These are phyloP conservation scores for Bruguiera gymnorhiza DNA, from an alignment of 345 rosid species.

Conservation along the genomic window DNA sequence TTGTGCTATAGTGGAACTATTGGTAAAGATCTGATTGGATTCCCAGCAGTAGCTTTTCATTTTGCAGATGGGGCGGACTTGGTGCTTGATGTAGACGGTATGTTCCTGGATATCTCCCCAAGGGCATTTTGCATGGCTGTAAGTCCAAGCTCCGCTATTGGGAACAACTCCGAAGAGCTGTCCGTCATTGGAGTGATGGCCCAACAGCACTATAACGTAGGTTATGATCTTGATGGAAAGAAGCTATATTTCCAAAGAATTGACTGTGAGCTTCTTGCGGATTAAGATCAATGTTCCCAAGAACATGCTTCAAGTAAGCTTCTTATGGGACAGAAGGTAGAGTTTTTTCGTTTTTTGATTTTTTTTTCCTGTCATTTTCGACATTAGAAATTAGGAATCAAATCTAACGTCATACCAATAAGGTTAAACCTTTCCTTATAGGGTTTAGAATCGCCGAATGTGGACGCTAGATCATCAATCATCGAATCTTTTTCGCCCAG, in stretches of 20 bases:
- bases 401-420: too few species aligned
- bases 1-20: slow-evolving; percentile 43
- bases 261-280: slow-evolving; percentile 14
- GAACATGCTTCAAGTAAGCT: too few species aligned
- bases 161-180: neutral
- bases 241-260: slow-evolving; percentile 13
- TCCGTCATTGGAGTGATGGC: slow-evolving; percentile 14
- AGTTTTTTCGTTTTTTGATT: too few species aligned
- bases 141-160: neutral
- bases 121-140: slow-evolving; percentile 7
- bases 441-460: too few species aligned
- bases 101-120: neutral
- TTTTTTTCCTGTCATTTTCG: too few species aligned
- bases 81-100: slow-evolving; percentile 6
- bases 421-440: too few species aligned
- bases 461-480: too few species aligned
- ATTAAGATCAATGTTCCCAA: neutral
- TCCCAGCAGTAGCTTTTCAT: slow-evolving; percentile 17
- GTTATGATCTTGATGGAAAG: neutral
- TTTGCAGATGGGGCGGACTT: slow-evolving; percentile 18
- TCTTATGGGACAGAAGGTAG: neutral
- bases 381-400: too few species aligned
- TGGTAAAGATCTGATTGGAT: slow-evolving; percentile 5
- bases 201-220: slow-evolving; percentile 13
- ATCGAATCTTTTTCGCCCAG: too few species aligned